These are phyloP conservation scores for Allodekkera sacchari DNA, from an alignment of 805 yeast species.

Conservation along the genomic window DNA sequence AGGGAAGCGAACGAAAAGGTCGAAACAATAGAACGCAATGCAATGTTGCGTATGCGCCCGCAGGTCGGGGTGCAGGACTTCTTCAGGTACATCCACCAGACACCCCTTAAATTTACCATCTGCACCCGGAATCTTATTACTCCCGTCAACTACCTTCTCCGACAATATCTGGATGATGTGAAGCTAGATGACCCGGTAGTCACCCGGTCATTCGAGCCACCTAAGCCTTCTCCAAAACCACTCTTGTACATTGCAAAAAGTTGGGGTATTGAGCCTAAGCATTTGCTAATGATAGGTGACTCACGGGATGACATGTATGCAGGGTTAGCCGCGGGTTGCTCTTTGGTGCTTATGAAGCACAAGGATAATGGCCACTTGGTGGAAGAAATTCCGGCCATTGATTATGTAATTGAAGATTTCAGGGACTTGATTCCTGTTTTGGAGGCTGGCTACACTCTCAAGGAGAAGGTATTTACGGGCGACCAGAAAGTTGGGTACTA, in stretches of 20 bases:
- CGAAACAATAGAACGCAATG: conserved; percentile 46
- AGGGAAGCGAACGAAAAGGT: conserved; percentile 38
- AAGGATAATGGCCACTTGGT: conserved; percentile 40
- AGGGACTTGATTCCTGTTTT: conserved; percentile 29
- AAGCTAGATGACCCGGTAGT: conserved; percentile 40
- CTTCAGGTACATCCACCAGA: conserved; percentile 23
- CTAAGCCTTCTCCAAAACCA: conserved; percentile 64
- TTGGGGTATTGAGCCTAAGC: conserved; percentile 39
- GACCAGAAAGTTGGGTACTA: too few relatives aligned
- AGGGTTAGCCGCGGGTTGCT: conserved; percentile 56
- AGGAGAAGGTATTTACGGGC: too few relatives aligned
- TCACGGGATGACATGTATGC: conserved; percentile 62
- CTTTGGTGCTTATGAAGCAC: conserved; percentile 45
- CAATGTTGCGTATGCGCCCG: conserved; percentile 52
- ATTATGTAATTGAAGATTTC: conserved; percentile 28
- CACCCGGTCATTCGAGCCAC: conserved; percentile 58
- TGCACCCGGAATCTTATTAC: conserved; percentile 51
- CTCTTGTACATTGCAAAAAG: conserved; percentile 37
- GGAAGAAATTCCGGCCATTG: conserved; percentile 27
- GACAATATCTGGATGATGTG: conserved; percentile 30
- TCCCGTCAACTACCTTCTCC: conserved; percentile 47
- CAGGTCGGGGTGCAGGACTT: conserved; percentile 38
- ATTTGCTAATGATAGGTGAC: conserved; percentile 65
- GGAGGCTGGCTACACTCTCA: conserved; percentile 26
- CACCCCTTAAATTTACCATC: conserved; percentile 39